Percentiles rank a stretch among this genome's conserved stretches.
Evolutionary conservation across 495 filamentous ascomycete species (phyloP).

Genomic region (Paragyromitra xinjiangensis): DNA sequence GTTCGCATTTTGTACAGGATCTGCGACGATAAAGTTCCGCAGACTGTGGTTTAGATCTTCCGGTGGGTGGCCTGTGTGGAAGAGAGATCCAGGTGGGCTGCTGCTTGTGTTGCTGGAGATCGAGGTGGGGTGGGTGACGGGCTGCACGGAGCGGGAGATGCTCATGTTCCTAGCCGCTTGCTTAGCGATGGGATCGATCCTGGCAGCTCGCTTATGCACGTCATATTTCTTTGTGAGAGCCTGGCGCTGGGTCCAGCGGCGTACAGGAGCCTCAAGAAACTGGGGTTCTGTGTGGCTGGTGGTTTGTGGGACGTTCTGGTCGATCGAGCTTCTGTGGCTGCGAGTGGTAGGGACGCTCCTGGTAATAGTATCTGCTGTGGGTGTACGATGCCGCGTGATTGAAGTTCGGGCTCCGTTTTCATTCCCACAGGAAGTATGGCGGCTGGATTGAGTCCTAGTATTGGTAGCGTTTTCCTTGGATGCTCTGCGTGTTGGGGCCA

Average conservation of each 20-base stretch:
- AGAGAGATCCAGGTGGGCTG: not conserved
- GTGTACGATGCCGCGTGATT: not conserved
- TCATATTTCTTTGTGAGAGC: constrained; percentile 4
- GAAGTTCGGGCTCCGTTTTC: not conserved
- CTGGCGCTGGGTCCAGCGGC: constrained; percentile 1
- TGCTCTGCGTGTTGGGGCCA: not conserved
- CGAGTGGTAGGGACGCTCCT: not conserved
- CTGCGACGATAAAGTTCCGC: constrained; percentile 17
- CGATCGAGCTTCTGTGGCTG: not conserved
- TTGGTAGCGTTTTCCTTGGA: not conserved
- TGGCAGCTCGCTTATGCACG: constrained; percentile 25
- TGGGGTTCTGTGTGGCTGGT: constrained; percentile 7
- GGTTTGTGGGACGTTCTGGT: not conserved
- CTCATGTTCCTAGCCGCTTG: constrained; percentile 22
- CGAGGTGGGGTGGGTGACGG: not conserved
- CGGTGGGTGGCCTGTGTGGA: constrained; percentile 1
- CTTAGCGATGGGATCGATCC: not conserved
- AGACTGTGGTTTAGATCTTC: constrained; percentile 35
- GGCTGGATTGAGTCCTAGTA: not conserved
- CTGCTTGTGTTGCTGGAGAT: not conserved
- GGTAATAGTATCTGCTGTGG: not conserved
- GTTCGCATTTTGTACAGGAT: constrained; percentile 24
- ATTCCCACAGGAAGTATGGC: not conserved
- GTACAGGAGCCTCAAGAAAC: not conserved
- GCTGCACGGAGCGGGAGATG: constrained; percentile 24